These are phyloP conservation scores for Scutellaria minor DNA, from an alignment of 257 asterid genomes.

Conservation along the genomic window DNA sequence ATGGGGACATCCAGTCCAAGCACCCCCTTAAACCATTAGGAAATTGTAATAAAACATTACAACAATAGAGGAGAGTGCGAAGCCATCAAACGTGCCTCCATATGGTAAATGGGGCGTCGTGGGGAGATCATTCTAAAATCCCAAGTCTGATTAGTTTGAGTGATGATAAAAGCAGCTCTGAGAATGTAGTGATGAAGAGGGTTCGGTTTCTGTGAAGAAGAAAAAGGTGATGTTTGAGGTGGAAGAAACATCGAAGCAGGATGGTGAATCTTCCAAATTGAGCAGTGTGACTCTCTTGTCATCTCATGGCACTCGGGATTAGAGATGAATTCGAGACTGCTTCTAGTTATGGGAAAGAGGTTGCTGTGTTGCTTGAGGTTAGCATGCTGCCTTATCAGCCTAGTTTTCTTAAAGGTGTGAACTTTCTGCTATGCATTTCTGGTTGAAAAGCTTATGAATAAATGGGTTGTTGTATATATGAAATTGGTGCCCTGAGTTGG, in stretches of 20 bases:
- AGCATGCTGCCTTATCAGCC: constrained; percentile 93
- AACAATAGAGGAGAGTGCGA: constrained; percentile 3
- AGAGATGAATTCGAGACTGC: constrained; percentile 90
- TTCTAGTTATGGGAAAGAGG: constrained; percentile 83
- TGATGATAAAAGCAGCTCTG: constrained; percentile 67
- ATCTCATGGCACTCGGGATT: constrained; percentile 82
- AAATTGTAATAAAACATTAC: no score
- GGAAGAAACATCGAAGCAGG: constrained; percentile 66
- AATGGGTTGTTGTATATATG: background rate
- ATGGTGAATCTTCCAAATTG: no score
- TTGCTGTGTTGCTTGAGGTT: constrained; percentile 90
- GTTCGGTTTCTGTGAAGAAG: constrained; percentile 57
- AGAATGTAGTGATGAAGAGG: constrained; percentile 52
- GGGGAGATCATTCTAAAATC: constrained; percentile 36
- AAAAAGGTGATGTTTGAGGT: constrained; percentile 90
- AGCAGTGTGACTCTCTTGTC: constrained; percentile 73
- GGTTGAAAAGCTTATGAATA: background rate
- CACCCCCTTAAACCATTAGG: no score
- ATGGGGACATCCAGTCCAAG: no score
- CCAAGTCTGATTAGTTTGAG: constrained; percentile 48
- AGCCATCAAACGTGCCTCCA: constrained; percentile 29
- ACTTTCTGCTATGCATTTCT: constrained; percentile 20
- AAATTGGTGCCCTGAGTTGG: background rate
- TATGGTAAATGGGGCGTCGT: constrained; percentile 35
- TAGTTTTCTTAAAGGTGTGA: constrained; percentile 70